A percentile compares a stretch with the other conserved stretches of the same genome.
Evolutionary conservation across 2,329 filamentous ascomycete species (phyloP).

Genomic region (Fusarium sp.): DNA sequence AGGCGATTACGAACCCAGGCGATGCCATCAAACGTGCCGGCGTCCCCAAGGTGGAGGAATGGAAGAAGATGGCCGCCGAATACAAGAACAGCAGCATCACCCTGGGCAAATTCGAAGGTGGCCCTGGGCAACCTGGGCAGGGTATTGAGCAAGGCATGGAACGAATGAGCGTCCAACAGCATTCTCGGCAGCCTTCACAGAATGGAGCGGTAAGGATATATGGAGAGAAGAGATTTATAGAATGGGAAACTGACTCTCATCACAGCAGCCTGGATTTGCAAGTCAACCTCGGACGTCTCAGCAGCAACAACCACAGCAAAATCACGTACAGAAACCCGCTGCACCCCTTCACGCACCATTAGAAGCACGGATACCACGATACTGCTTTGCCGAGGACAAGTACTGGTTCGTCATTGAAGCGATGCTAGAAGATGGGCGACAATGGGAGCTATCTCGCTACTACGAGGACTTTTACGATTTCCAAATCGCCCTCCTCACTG

Average conservation of each 20-base stretch:
- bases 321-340: conserved; percentile 55
- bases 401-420: conserved; percentile 99
- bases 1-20: conserved; percentile 82
- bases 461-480: conserved; percentile 99
- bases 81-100: conserved; percentile 99
- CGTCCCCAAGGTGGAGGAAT: conserved; percentile 95
- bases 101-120: conserved; percentile 86
- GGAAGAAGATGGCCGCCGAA: conserved; percentile 99
- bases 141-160: conserved; percentile 79
- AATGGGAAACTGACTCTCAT: not conserved
- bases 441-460: conserved; percentile 93
- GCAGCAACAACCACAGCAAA: conserved; percentile 53
- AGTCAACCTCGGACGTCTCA: conserved; percentile 50
- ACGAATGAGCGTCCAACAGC: conserved; percentile 77
- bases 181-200: conserved; percentile 47
- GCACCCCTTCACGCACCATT: conserved; percentile 80
- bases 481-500: conserved; percentile 93
- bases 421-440: conserved; percentile 87
- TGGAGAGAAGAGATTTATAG: not conserved
- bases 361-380: conserved; percentile 87
- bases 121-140: conserved; percentile 54
- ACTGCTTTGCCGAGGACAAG: conserved; percentile 96
- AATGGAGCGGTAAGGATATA: conserved; percentile 49
- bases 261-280: conserved; percentile 45
- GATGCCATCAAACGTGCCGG: conserved; percentile 90